These are phyloP conservation scores for Penicillium parvum DNA, from an alignment of 495 filamentous ascomycete species.

Conservation along the genomic window DNA sequence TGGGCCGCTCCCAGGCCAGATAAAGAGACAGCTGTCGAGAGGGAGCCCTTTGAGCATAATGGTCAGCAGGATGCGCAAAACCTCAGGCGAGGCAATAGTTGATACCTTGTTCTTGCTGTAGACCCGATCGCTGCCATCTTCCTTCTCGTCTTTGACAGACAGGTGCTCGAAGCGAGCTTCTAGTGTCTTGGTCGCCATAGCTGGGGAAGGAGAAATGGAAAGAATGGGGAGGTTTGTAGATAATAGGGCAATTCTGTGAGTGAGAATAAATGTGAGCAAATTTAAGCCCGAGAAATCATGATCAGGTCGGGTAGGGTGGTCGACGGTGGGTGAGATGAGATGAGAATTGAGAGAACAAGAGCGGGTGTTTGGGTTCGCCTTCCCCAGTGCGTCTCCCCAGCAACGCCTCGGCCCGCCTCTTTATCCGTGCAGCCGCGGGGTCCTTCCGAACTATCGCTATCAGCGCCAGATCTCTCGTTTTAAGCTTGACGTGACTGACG, in stretches of 20 bases:
- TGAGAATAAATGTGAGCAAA: background rate
- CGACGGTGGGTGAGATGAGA: conserved; percentile 12
- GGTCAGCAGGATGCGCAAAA: conserved; percentile 25
- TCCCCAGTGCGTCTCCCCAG: conserved; percentile 28
- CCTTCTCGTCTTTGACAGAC: conserved; percentile 78
- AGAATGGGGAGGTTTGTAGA: conserved; percentile 2
- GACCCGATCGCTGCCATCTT: conserved; percentile 40
- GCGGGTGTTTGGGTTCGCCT: conserved; percentile 29
- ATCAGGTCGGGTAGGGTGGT: conserved; percentile 3
- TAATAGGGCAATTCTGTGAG: background rate
- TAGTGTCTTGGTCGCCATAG: conserved; percentile 57
- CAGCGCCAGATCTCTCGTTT: conserved; percentile 8
- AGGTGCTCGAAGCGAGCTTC: conserved; percentile 80
- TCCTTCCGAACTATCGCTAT: conserved; percentile 17
- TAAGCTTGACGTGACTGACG: conserved; percentile 7
- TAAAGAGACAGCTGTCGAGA: conserved; percentile 48
- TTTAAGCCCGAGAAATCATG: conserved; percentile 8
- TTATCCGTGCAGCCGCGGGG: conserved; percentile 41
- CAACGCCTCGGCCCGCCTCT: conserved; percentile 40
- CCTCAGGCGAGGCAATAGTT: background rate
- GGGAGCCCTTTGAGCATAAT: conserved; percentile 28
- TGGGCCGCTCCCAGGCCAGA: conserved; percentile 52
- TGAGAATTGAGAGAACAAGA: conserved; percentile 17
- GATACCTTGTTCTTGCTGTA: conserved; percentile 69
- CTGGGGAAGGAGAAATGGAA: conserved; percentile 9